These are phyloP conservation scores for Auricularia sp. DNA, from an alignment of 768 basidiomycete species.

Conservation along the genomic window DNA sequence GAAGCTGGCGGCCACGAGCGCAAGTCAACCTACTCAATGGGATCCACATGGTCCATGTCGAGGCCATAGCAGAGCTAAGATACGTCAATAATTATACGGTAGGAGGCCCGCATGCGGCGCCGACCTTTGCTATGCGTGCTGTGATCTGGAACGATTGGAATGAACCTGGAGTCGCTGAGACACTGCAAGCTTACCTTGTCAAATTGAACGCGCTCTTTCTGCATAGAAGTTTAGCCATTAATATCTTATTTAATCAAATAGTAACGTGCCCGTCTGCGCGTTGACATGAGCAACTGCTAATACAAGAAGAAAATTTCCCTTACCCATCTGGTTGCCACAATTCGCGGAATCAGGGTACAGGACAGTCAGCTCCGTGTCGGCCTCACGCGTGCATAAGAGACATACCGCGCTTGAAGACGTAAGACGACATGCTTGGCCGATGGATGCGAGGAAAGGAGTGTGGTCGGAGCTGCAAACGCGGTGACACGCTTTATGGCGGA, in stretches of 20 bases:
- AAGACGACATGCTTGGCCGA: slow-evolving; percentile 15
- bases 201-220: slow-evolving; percentile 88
- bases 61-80: slow-evolving; percentile 82
- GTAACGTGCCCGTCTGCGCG: slow-evolving; percentile 12
- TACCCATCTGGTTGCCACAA: slow-evolving; percentile 36
- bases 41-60: slow-evolving; percentile 83
- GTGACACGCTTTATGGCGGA: no score
- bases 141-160: slow-evolving; percentile 51
- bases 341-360: slow-evolving; percentile 4
- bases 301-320: slow-evolving; percentile 23
- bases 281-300: slow-evolving; percentile 7
- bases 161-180: slow-evolving; percentile 7
- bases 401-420: slow-evolving; percentile 51
- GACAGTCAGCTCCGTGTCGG: slow-evolving; percentile 5
- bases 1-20: background rate
- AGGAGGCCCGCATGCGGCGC: background rate
- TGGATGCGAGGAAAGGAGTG: no score
- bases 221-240: slow-evolving; percentile 32
- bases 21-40: slow-evolving; percentile 61
- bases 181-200: slow-evolving; percentile 57
- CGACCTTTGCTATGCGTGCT: slow-evolving; percentile 60
- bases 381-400: background rate
- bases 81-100: background rate
- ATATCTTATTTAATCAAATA: background rate
- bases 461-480: no score